A percentile compares a stretch with the other conserved stretches of the same genome.
These are phyloP conservation scores for Nannizzia gypsea DNA, from an alignment of 2,329 filamentous ascomycete species.

Conservation along the genomic window DNA sequence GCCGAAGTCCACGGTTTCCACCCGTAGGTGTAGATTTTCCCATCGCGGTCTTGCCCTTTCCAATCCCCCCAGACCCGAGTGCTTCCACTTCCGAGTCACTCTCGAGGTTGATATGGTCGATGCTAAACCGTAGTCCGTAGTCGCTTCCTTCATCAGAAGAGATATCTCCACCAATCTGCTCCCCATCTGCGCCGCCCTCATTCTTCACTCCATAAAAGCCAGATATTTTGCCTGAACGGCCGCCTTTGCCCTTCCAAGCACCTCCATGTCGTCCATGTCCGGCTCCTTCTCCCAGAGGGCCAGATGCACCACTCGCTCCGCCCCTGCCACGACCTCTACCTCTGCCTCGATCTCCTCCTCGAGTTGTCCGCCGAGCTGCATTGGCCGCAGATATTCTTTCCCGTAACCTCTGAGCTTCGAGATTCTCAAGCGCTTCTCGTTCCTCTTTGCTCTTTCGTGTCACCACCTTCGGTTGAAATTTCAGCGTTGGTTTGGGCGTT, in stretches of 20 bases:
- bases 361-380: conserved; percentile 15
- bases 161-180: conserved; percentile 19
- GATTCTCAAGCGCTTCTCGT: conserved; percentile 32
- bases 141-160: conserved; percentile 41
- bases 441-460: conserved; percentile 35
- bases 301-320: conserved; percentile 21
- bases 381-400: conserved; percentile 31
- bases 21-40: conserved; percentile 9
- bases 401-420: conserved; percentile 31
- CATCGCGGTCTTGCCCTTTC: conserved; percentile 19
- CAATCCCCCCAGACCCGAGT: conserved; percentile 23
- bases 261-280: conserved; percentile 20
- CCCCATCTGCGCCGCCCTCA: conserved; percentile 19
- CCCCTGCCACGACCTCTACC: conserved; percentile 22
- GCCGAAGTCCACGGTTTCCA: conserved; percentile 29
- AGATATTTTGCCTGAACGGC: conserved; percentile 18
- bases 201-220: conserved; percentile 21
- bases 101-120: conserved; percentile 47
- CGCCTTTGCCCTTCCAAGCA: conserved; percentile 17
- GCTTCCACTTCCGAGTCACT: conserved; percentile 41
- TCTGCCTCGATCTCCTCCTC: conserved; percentile 15
- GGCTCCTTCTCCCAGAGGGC: conserved; percentile 20
- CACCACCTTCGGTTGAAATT: conserved; percentile 33
- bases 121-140: conserved; percentile 38
- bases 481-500: conserved; percentile 28